Evolutionary conservation across 164 flowering plant species (phyloP).

Genomic region (Berberis thunbergii): DNA sequence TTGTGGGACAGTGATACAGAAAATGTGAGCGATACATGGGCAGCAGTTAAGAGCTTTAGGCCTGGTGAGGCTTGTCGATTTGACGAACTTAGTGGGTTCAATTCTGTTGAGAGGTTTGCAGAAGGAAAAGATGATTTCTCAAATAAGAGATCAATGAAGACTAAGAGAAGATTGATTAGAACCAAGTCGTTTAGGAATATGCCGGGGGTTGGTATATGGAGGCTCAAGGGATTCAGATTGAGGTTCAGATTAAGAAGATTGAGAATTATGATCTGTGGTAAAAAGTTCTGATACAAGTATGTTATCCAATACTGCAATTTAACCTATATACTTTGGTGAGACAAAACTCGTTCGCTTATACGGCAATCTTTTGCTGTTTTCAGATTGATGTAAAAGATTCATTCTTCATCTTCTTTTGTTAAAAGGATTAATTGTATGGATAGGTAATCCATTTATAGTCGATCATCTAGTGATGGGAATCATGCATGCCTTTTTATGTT

Average conservation of each 20-base stretch:
- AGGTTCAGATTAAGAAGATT: constrained; percentile 33
- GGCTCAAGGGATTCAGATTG: constrained; percentile 33
- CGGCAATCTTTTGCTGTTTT: no score
- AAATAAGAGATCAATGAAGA: constrained; percentile 4
- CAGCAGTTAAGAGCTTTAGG: constrained; percentile 10
- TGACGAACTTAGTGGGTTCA: constrained; percentile 11
- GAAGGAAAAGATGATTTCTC: constrained; percentile 7
- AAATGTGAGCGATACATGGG: constrained; percentile 35
- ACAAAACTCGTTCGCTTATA: no score
- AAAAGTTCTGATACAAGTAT: constrained; percentile 6
- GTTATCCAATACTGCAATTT: no score
- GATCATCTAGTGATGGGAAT: no score
- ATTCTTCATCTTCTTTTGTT: no score
- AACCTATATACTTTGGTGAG: no score
- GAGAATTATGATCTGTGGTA: constrained; percentile 37
- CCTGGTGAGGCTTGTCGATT: constrained; percentile 5
- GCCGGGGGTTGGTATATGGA: constrained; percentile 36
- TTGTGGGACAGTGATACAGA: constrained; percentile 56
- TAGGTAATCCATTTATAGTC: no score
- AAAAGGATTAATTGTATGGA: no score
- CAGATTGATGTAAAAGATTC: no score
- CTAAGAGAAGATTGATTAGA: constrained; percentile 27
- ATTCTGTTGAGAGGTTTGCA: constrained; percentile 6
- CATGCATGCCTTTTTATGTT: no score
- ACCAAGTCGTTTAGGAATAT: constrained; percentile 43